Base-by-base conservation (phyloP, 306 rosid genomes). In the Quercus cerris region DNA sequence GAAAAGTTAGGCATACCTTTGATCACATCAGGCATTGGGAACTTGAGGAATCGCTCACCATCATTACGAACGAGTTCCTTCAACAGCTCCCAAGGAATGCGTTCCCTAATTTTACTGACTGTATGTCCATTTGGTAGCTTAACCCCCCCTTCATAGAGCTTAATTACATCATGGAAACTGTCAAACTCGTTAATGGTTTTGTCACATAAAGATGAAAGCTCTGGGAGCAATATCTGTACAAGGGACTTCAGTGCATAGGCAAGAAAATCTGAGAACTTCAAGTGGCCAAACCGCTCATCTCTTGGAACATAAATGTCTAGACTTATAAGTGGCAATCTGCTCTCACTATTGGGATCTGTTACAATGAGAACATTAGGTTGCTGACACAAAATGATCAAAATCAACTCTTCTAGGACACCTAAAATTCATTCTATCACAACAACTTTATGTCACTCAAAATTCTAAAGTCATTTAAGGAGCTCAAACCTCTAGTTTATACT, bases 101-200 rank as follows among this genome's bases (percentile, higher is more conserved):
- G 73, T 6, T 89, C 89, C 81, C 89, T 86, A 7, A 93, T 68
- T 81, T 78, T 91, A 51, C 61, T 35, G 0, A 74, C 76, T 18
- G 86, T n/a, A 27, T 81, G 76, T 56, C 90, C 92, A 80, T 68
- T 85, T 33, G 97, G 94, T 38, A 91, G 78, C 31, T 84, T 77
- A 66, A 90, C 19, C 66, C 91, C 90, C 58, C 95, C 93, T 41
- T 90, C 88, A 25, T 90, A 93, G 78, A 95, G 89, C 57, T 81
- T 76, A 27, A 88, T 62, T 10, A 95, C 89, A 68, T 95, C 97
- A 54, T 90, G 54, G 30, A 95, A 87, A 52, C 87, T 82, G 77
- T 95, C 97, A 73, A 95, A 95, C 89, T 91, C 98, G 38, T 93
- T 87, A 28, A 89, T 84, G 56, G 96, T 95, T 83, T 91, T 91